Percentiles rank a stretch among this genome's conserved stretches.
Evolutionary conservation across 768 basidiomycete species (phyloP).

Genomic region (Lactarius vividus): DNA sequence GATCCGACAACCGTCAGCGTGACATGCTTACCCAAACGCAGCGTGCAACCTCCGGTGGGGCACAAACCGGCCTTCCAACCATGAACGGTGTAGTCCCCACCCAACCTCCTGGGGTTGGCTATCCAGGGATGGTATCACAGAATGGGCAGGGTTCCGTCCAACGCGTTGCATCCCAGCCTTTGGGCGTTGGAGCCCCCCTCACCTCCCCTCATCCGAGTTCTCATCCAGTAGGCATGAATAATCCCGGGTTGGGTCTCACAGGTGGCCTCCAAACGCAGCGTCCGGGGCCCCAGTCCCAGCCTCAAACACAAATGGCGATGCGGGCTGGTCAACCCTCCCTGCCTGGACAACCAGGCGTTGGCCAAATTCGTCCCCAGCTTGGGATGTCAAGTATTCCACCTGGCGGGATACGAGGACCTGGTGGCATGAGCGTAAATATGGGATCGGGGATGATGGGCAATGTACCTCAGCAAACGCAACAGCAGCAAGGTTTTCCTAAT

Average conservation of each 20-base stretch:
- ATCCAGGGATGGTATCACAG: conserved; percentile 14
- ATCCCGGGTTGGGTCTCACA: conserved; percentile 40
- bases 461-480: conserved; percentile 36
- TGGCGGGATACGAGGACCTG: conserved; percentile 41
- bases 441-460: conserved; percentile 49
- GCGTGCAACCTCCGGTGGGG: conserved; percentile 17
- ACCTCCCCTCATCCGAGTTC: conserved; percentile 14
- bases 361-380: conserved; percentile 39
- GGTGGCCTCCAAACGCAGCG: conserved; percentile 38
- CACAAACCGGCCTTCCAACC: conserved; percentile 14
- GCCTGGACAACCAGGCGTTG: conserved; percentile 31
- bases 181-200: conserved; percentile 5
- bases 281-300: conserved; percentile 35
- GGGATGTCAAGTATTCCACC: conserved; percentile 31
- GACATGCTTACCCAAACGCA: conserved; percentile 12
- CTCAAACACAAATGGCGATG: conserved; percentile 35
- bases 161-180: conserved; percentile 57
- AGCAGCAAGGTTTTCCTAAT: conserved; percentile 21
- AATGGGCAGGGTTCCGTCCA: conserved; percentile 36
- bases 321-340: conserved; percentile 33
- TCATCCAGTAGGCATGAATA: conserved; percentile 27
- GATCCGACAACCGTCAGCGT: conserved; percentile 7
- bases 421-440: conserved; percentile 40
- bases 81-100: conserved; percentile 26
- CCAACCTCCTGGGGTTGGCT: conserved; percentile 24